phyloP scores from a whole-genome alignment of 768 basidiomycete species.

The Mrakia gelida region DNA sequence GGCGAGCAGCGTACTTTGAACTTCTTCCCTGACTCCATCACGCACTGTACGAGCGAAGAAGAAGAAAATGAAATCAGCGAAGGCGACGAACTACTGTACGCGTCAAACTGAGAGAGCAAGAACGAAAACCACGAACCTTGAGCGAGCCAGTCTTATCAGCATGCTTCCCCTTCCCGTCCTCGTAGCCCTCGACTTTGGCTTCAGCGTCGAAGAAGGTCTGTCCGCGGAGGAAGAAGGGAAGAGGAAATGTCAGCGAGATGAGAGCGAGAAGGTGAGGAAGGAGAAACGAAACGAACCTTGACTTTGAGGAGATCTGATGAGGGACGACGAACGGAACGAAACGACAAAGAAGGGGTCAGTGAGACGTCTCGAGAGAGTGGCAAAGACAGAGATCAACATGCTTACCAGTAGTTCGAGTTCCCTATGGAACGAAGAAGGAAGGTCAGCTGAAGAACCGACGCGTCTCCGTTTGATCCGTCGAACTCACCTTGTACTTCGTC shows the following conservation, averaged over 20 bases:
- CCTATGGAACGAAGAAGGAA: too few species aligned
- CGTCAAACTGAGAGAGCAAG: too few species aligned
- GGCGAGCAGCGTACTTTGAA: neutral
- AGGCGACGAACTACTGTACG: too few species aligned
- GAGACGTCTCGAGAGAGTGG: too few species aligned
- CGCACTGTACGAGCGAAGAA: neutral
- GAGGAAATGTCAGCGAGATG: neutral
- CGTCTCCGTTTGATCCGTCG: too few species aligned
- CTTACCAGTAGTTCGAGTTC: too few species aligned
- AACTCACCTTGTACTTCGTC: neutral
- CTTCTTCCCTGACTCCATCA: neutral
- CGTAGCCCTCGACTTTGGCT: slow-evolving; percentile 35
- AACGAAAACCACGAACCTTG: neutral
- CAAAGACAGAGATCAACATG: too few species aligned
- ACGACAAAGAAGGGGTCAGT: too few species aligned
- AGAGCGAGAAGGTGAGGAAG: neutral
- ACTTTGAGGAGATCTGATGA: slow-evolving; percentile 4
- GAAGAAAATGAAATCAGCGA: neutral
- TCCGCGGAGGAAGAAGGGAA: neutral
- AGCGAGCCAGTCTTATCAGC: slow-evolving; percentile 34
- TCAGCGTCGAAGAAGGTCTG: slow-evolving; percentile 37
- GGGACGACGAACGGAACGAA: too few species aligned
- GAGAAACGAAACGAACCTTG: neutral
- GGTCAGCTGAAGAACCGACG: too few species aligned
- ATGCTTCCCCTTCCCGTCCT: slow-evolving; percentile 37